Conservation (phyloP, 148 eudicot species). For the Selenicereus undatus region DNA sequence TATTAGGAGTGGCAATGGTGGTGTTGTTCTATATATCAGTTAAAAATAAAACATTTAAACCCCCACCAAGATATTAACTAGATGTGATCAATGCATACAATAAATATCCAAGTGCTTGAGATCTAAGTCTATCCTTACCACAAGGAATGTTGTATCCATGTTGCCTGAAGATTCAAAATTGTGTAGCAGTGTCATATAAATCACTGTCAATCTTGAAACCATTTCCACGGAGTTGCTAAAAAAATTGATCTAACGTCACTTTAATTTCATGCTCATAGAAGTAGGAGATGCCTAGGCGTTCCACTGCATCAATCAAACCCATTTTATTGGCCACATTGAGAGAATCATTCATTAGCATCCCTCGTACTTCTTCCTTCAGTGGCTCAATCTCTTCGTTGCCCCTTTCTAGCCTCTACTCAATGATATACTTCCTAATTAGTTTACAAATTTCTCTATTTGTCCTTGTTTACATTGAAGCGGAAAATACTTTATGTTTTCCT, state of each 20-base stretch:
- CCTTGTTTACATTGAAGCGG: too few species aligned
- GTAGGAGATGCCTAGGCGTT: background rate
- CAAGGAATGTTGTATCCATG: background rate
- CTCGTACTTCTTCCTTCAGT: background rate
- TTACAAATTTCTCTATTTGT: too few species aligned
- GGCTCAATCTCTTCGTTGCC: background rate
- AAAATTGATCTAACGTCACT: background rate
- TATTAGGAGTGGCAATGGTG: too few species aligned
- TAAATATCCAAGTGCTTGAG: too few species aligned
- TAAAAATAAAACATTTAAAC: too few species aligned
- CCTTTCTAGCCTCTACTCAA: background rate
- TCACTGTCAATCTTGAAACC: background rate
- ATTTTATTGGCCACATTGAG: background rate
- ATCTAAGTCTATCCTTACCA: background rate
- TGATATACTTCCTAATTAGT: too few species aligned
- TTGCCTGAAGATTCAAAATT: background rate
- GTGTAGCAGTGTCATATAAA: background rate
- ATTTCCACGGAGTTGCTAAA: background rate
- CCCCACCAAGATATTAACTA: too few species aligned
- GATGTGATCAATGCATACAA: too few species aligned
- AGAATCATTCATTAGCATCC: background rate
- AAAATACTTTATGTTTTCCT: too few species aligned
- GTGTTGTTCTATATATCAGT: too few species aligned
- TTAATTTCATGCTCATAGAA: background rate
- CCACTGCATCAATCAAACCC: background rate